Evolutionary conservation across 208 protist genomes (phyloP), one percentile per base, ranked within the genome.

Genomic region (Trypanosoma vivax): DNA sequence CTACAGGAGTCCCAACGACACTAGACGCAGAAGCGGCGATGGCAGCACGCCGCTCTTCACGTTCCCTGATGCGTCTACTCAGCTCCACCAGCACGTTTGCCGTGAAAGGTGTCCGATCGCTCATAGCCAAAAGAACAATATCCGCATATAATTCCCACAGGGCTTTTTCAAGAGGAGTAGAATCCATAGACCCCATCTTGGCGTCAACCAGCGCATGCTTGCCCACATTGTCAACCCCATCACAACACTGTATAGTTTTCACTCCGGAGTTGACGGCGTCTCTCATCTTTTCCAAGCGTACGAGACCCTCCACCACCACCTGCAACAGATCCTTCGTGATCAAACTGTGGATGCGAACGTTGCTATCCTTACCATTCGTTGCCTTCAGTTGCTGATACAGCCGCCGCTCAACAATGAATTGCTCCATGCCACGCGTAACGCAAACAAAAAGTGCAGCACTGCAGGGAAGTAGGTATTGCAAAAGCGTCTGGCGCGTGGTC

Each of bases 91-190:
- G 64, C 24, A 68, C 57, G 21, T 83, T 62, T 29, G 69, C 56
- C 16, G 83, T 88, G 45, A 85, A 83, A 6, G 68, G 54, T 24
- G 70, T 76, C 5, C 35, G 46, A 63, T 88, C 79, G 2, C 78
- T 60, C 76, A 92, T 86, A 9, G 69, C 70, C 23, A 79, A 54
- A 19, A 84, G 70, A 14, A 83, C 73, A 25, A 89, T 52, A 41
- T 92, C 84, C 37, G 80, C 80, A 59, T 82, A 92, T 31, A 88
- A 53, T 49, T 92, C 84, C 41, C 64, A 73, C 34, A 89, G 53
- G 2, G 79, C 65, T 11, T 63, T 45, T 23, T 60, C 50, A 29
- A 92, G 73, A 9, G 56, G 61, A 30, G 53, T 50, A 14, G 70
- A 24, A 48, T 80, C 56, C 16, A 82, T 3, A 35, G 56, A 58